Base-by-base conservation (phyloP, 2,329 filamentous ascomycete genomes). In the Periconia sp. region DNA sequence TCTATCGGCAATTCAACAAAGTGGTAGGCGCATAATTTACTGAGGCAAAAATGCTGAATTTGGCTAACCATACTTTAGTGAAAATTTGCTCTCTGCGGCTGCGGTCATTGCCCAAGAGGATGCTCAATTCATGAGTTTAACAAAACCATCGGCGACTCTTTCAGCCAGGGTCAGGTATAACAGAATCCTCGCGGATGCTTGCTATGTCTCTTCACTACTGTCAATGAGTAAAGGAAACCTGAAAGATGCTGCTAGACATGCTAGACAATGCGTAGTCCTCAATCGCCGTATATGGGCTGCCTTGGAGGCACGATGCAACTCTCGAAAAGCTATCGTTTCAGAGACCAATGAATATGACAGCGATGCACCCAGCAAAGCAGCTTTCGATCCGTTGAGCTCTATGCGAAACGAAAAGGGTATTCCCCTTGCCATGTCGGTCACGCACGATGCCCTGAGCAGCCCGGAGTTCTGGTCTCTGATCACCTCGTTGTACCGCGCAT, bases 401-500 rank as follows among this genome's bases (percentile, higher is more conserved):
- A 54, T 60, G 44, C 57, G 61, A 17, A 57, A 59, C 33, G 61
- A 63, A 5, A 61, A 61, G 41, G 61, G 61, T 2, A 22, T 53
- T 1, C 65, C 63, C 21, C 40, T 65, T 36, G 58, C 72, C 15
- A 69, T 72, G 52, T 71, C 73, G 24, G 72, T 75, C 17, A 69
- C 71, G 2, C 72, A 70, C 32, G 74, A 75, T 18, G 68, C 72
- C 2, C 62, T 73, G 17, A 77, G 78, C 41, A 84, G 84, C 37
- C 84, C 89, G 1, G 79, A 82, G 2, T 91, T 92, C 58, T 97
- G 92, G 92, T 78, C 80, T 5, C 76, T 96, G 15, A 84, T 94
- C 6, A 81, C 83, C 19, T 84, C 86, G 1, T 78, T 96, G 15
- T 85, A 91, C 56, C 80, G 82, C 21, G 83, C 85, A 42, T 75